phyloP scores from a whole-genome alignment of 352 stramenopile species.

The Globisporangium acanthophoron region DNA sequence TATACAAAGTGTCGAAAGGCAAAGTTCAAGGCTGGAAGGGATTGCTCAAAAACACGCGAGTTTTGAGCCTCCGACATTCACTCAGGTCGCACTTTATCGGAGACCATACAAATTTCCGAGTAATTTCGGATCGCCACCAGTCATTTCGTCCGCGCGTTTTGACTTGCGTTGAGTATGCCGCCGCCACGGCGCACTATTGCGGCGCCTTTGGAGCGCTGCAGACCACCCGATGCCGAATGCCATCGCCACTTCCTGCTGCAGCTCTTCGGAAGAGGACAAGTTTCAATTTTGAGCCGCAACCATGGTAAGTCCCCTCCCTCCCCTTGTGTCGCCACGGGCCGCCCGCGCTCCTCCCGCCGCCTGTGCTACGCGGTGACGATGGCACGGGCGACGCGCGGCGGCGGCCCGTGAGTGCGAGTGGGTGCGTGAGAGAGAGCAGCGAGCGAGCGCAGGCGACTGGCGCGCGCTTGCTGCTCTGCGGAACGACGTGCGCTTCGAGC shows the following conservation, averaged over 20 bases:
- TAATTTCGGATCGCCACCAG: not conserved
- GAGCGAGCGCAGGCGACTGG: not conserved
- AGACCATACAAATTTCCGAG: not conserved
- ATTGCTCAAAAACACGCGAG: not conserved
- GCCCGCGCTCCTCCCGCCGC: not conserved
- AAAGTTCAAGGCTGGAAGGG: not conserved
- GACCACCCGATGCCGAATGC: conserved; percentile 22
- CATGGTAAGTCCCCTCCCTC: conserved; percentile 58
- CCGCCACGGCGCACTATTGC: not conserved
- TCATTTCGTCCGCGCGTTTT: not conserved
- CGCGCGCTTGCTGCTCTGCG: conserved; percentile 1
- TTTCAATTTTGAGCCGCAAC: conserved; percentile 86
- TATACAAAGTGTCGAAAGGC: not conserved
- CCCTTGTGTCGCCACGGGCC: conserved; percentile 2
- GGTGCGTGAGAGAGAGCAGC: conserved; percentile 7
- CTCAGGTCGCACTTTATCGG: not conserved
- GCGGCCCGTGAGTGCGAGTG: not conserved
- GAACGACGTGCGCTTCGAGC: conserved; percentile 3
- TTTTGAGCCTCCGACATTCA: too few relatives aligned
- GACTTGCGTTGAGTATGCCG: not conserved
- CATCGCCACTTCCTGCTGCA: conserved; percentile 66
- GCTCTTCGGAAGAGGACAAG: conserved; percentile 58
- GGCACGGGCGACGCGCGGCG: not conserved
- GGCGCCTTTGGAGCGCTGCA: conserved; percentile 20
- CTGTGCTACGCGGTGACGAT: conserved; percentile 1